A percentile compares a stretch with the other conserved stretches of the same genome.
These are phyloP conservation scores for Nepenthes mirabilis DNA, from an alignment of 148 eudicot species.

Conservation along the genomic window DNA sequence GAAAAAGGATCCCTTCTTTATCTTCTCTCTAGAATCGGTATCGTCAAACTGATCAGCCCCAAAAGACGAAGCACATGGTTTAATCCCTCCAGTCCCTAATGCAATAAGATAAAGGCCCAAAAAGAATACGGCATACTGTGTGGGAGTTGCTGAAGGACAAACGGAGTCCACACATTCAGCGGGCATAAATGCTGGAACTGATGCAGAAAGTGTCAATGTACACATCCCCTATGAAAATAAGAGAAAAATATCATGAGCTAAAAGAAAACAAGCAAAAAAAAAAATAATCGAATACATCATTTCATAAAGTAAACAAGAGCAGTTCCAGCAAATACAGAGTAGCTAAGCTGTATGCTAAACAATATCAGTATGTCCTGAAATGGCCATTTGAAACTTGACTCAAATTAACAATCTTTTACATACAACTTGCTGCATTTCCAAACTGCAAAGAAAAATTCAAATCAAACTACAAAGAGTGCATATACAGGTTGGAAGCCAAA, in stretches of 20 bases:
- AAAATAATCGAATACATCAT: not conserved
- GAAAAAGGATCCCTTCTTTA: constrained; percentile 65
- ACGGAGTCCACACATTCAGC: no score
- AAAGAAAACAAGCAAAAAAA: not conserved
- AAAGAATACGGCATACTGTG: no score
- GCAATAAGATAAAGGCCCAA: constrained; percentile 60
- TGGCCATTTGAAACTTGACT: no score
- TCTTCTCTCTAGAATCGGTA: constrained; percentile 42
- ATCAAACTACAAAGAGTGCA: not conserved
- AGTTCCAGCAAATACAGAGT: no score
- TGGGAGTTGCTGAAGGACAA: constrained; percentile 6
- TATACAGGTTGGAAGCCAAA: not conserved
- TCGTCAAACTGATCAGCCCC: constrained; percentile 96
- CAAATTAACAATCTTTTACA: no score
- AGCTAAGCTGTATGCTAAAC: no score
- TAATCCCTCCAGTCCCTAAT: constrained; percentile 84
- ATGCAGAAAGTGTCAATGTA: no score
- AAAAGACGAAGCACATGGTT: constrained; percentile 85
- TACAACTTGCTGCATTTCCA: no score
- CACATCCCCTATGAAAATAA: no score
- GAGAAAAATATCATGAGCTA: not conserved
- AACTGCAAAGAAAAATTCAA: not conserved
- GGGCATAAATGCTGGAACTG: no score
- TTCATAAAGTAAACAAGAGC: not conserved
- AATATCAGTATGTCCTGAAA: no score